Percentiles rank a stretch among this genome's conserved stretches.
phyloP scores from a whole-genome alignment of 2,329 filamentous ascomycete genomes.

The Rutstroemia sp. region DNA sequence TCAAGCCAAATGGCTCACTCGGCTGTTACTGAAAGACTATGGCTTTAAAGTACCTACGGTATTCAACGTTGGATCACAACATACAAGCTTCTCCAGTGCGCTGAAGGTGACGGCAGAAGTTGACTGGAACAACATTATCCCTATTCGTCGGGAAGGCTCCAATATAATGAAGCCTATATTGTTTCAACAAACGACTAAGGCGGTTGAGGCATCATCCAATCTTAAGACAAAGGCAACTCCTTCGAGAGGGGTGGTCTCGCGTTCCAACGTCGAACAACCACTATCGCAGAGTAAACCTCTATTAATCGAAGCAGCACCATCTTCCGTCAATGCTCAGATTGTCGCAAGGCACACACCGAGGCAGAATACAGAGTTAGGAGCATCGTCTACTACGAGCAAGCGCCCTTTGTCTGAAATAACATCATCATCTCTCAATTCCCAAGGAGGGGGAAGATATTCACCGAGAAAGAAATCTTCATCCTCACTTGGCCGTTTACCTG shows the following conservation, averaged over 20 bases:
- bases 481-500: too few species aligned
- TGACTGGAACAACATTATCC: background rate
- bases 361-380: too few species aligned
- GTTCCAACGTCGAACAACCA: too few species aligned
- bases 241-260: too few species aligned
- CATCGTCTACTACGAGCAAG: too few species aligned
- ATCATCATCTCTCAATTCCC: background rate
- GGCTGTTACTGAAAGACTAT: slow-evolving; percentile 71
- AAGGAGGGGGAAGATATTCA: too few species aligned
- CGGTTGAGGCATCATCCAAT: background rate
- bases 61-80: slow-evolving; percentile 43
- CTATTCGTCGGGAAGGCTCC: background rate
- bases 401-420: background rate
- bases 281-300: too few species aligned
- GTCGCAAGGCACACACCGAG: too few species aligned
- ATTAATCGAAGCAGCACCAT: too few species aligned
- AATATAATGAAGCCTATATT: background rate
- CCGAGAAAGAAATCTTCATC: too few species aligned
- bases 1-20: slow-evolving; percentile 82
- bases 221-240: background rate
- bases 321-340: too few species aligned
- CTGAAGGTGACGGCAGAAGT: background rate
- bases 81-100: background rate
- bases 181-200: background rate
- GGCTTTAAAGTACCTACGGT: slow-evolving; percentile 43